A percentile compares a stretch with the other conserved stretches of the same genome.
Conservation (phyloP, 805 yeast genomes). For the Ogataea philodendri region DNA sequence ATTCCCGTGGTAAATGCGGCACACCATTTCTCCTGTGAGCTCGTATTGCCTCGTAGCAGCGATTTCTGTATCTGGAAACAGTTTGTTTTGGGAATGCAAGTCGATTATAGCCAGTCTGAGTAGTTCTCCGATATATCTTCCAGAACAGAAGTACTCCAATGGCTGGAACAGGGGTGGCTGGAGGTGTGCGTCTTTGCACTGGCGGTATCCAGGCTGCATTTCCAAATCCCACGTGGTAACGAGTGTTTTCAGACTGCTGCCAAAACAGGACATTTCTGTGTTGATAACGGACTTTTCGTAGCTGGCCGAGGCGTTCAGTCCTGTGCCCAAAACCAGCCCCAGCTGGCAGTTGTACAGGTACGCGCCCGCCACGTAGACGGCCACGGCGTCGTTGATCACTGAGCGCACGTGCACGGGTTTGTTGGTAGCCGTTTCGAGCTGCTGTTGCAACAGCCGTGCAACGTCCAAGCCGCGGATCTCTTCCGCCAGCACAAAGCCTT, state of each 20-base stretch:
- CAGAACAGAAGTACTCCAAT: constrained; percentile 51
- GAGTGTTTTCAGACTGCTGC: constrained; percentile 36
- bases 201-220: constrained; percentile 20
- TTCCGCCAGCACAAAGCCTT: constrained; percentile 51
- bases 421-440: constrained; percentile 28
- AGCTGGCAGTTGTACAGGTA: constrained; percentile 37
- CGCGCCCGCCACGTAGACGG: constrained; percentile 56
- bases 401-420: constrained; percentile 39
- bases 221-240: constrained; percentile 42
- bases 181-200: constrained; percentile 2
- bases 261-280: constrained; percentile 58
- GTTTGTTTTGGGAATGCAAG: constrained; percentile 25
- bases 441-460: constrained; percentile 38
- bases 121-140: constrained; percentile 56
- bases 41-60: constrained; percentile 4
- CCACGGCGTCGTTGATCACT: constrained; percentile 61
- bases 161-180: constrained; percentile 44
- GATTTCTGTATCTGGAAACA: constrained; percentile 9
- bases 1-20: constrained; percentile 36
- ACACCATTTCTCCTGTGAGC: constrained; percentile 40
- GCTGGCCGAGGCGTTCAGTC: constrained; percentile 54
- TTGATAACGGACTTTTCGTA: constrained; percentile 37
- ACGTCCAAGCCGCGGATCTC: constrained; percentile 44
- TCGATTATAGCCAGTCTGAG: constrained; percentile 43
- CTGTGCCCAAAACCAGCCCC: constrained; percentile 69